Evolutionary conservation across 1,139 yeast species (phyloP).

Genomic region (Nadsonia commutata): DNA sequence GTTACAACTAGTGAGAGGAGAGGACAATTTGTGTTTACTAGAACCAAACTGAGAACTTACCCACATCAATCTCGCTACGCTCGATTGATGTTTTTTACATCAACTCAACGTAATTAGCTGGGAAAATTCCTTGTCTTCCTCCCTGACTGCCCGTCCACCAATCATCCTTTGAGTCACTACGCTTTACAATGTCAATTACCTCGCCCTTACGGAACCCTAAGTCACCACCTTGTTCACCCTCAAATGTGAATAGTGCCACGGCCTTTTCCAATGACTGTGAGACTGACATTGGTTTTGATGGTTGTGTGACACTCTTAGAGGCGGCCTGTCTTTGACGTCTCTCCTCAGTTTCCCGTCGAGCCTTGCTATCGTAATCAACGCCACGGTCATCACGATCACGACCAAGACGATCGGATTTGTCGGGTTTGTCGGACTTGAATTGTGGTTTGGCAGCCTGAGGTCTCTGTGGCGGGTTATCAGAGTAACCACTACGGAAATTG

Average conservation of each 20-base stretch:
- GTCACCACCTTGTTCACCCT: conserved; percentile 86
- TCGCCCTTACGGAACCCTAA: conserved; percentile 89
- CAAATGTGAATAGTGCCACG: conserved; percentile 74
- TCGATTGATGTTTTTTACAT: no score
- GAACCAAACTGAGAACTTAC: no score
- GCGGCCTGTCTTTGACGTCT: no score
- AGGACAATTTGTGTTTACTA: no score
- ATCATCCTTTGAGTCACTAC: conserved; percentile 77
- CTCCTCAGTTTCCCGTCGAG: background rate
- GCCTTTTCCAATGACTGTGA: no score
- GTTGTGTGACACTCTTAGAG: no score
- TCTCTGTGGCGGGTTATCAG: conserved; percentile 24
- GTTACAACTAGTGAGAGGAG: no score
- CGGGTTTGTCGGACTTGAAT: conserved; percentile 10
- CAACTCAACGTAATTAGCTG: conserved; percentile 89
- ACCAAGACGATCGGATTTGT: conserved; percentile 9
- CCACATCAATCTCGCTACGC: no score
- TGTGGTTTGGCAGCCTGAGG: conserved; percentile 41
- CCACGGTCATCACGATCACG: conserved; percentile 5
- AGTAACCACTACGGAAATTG: conserved; percentile 17
- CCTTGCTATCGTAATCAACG: background rate
- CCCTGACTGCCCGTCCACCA: conserved; percentile 97
- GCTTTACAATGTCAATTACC: conserved; percentile 74
- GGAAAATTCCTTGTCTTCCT: conserved; percentile 82
- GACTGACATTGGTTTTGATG: no score